These are phyloP conservation scores for Corchorus capsularis DNA, from an alignment of 345 rosid genomes.

Conservation along the genomic window DNA sequence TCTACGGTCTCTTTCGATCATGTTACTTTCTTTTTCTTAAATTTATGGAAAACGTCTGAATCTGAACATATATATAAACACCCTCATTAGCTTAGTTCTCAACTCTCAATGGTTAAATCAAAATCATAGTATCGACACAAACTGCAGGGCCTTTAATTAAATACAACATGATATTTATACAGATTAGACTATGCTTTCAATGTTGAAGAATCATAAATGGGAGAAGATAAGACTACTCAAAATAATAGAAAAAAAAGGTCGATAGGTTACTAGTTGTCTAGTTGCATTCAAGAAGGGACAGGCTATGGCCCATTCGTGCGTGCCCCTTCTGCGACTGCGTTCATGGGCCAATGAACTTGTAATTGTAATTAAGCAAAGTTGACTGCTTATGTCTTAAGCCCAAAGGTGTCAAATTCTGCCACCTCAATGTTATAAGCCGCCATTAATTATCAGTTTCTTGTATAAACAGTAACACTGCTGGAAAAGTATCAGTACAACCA, in stretches of 20 bases:
- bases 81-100: too few species aligned
- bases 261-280: background rate
- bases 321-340: too few species aligned
- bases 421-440: background rate
- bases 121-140: background rate
- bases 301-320: background rate
- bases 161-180: background rate
- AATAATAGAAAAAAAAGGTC: background rate
- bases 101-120: background rate
- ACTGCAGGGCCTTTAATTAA: background rate
- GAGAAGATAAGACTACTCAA: background rate
- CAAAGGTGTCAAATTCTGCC: background rate
- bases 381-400: background rate
- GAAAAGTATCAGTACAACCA: background rate
- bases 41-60: too few species aligned
- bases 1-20: background rate
- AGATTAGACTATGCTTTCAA: background rate
- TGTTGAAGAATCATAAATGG: background rate
- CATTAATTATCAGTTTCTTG: background rate
- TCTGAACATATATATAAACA: background rate
- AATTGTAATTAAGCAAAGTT: background rate
- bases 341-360: background rate
- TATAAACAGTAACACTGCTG: background rate
- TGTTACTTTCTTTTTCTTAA: background rate
- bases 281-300: background rate